Evolutionary conservation across 2,329 filamentous ascomycete genomes (phyloP).

Genomic region (Xylogone sp.): DNA sequence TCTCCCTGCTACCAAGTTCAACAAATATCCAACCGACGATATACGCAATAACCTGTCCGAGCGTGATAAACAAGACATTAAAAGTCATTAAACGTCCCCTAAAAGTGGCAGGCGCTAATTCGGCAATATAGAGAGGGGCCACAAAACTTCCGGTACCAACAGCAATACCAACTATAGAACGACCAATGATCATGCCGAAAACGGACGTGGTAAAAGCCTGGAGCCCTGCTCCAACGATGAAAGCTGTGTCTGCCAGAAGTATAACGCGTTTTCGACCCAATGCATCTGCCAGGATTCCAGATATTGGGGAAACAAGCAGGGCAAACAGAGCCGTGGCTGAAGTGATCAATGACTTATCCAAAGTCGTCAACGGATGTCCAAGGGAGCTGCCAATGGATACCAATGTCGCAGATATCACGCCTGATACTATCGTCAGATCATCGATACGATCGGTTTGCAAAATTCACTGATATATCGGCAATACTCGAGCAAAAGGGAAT

Average conservation of each 20-base stretch:
- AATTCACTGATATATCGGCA: not conserved
- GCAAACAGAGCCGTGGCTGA: slow-evolving; percentile 66
- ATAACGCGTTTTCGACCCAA: slow-evolving; percentile 61
- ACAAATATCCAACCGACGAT: slow-evolving; percentile 75
- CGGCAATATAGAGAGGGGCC: slow-evolving; percentile 83
- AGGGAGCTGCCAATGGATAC: slow-evolving; percentile 60
- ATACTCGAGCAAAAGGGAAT: not conserved
- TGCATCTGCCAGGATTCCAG: slow-evolving; percentile 59
- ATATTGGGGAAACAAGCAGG: slow-evolving; percentile 58
- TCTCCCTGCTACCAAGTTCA: slow-evolving; percentile 42
- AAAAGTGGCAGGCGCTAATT: slow-evolving; percentile 73
- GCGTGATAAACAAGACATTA: slow-evolving; percentile 77
- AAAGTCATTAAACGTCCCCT: slow-evolving; percentile 80
- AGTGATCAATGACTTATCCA: slow-evolving; percentile 69
- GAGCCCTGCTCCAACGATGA: slow-evolving; percentile 61
- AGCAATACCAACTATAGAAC: slow-evolving; percentile 66
- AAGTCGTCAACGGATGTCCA: slow-evolving; percentile 49
- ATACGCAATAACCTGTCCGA: slow-evolving; percentile 88
- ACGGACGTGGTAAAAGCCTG: slow-evolving; percentile 61
- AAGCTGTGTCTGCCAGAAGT: slow-evolving; percentile 61
- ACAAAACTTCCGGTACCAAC: slow-evolving; percentile 78
- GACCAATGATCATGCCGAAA: slow-evolving; percentile 60
- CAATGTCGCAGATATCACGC: slow-evolving; percentile 65
- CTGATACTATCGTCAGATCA: slow-evolving; percentile 53
- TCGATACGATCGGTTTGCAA: slow-evolving; percentile 2